Evolutionary conservation across 768 basidiomycete genomes (phyloP), one percentile per base, ranked within the genome.

Genomic region (Terana coerulea): DNA sequence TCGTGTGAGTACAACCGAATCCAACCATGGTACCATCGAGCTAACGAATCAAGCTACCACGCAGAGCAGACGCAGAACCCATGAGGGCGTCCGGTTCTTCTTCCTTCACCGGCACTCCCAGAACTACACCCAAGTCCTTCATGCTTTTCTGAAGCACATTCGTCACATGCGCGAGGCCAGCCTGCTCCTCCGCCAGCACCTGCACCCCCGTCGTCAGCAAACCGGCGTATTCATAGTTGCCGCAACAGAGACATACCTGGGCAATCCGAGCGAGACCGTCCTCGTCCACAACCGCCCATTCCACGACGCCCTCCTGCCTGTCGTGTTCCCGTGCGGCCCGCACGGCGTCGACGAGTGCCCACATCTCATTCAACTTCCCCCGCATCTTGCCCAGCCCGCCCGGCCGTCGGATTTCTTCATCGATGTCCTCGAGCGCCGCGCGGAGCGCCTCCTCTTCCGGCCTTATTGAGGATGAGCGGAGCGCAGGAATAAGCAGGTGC

Each of bases 271-370:
- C 73, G 49, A 94, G 68, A 1, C 91, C 91, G 1, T 91, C 88
- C 61, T 90, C 88, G 63, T 94, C 91, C 2, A 88, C 86, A n/a
- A 92, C 88, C 0, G 82, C 78, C 89, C 89, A 91, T 59, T 84
- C 86, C 7, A 76, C 74, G 24, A 64, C 65, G 1, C 73, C 75
- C 14, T 74, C 75, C 54, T 76, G 74, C 53, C 71, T 66, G 41
- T 73, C 76, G 35, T 74, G 67, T 60, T 85, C 82, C 58, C 76
- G 69, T 24, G 80, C 75, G 7, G 77, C 77, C 47, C 78, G 78
- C 15, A 92, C 72, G 39, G 86, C 82, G 3, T 89, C 89, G 8
- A 93, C 77, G 12, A 89, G 71, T 14, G 88, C 89, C 91, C 91
- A 94, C 24, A 94, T 69, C 62, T 93, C 91, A 56, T 88, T 89